Evolutionary conservation across 495 filamentous ascomycete species (phyloP), one percentile per base, ranked within the genome.

Genomic region (Ascodesmis nigricans): DNA sequence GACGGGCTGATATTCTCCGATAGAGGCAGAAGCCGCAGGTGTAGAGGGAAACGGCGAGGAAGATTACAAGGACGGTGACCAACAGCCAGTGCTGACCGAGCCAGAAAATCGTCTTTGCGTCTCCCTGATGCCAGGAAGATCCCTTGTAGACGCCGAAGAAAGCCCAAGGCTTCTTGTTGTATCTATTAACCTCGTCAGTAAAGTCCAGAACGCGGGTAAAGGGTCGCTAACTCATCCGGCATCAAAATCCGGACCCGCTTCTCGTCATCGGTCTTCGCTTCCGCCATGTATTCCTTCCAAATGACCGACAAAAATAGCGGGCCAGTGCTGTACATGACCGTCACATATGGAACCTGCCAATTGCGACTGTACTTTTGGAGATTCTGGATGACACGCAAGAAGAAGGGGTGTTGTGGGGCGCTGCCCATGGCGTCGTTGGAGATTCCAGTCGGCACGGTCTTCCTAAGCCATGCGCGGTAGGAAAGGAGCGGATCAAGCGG

Each of bases 351-450:
- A 24, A 87, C 61, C 22, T 69, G 53, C 75, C 76, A 91, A 46
- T 69, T 69, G 42, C 68, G 67, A 49, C 82, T 65, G 53, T 80
- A 91, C 3, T 57, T 52, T 33, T 73, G 62, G 24, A 91, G 58
- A 10, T 61, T 58, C 43, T 78, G 69, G 36, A 82, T 80, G 17
- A 75, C 65, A 24, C 60, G 63, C 7, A 70, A 59, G 63, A 84
- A 90, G 60, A 82, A 91, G 0, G 77, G 78, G 44, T 91, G 82
- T 34, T 75, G 64, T 1, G 78, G 78, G 2, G 75, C 62, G 9
- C 75, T 59, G 26, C 76, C 81, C 67, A 91, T 84, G 18, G 74
- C 78, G 51, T 91, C 80, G 56, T 91, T 91, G 33, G 73, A 78
- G 44, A 91, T 78, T 28, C 81, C 82, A 5, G 78, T 87, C 6